Evolutionary conservation across 2,329 filamentous ascomycete species (phyloP).

Genomic region (Pseudogymnoascus sp.): DNA sequence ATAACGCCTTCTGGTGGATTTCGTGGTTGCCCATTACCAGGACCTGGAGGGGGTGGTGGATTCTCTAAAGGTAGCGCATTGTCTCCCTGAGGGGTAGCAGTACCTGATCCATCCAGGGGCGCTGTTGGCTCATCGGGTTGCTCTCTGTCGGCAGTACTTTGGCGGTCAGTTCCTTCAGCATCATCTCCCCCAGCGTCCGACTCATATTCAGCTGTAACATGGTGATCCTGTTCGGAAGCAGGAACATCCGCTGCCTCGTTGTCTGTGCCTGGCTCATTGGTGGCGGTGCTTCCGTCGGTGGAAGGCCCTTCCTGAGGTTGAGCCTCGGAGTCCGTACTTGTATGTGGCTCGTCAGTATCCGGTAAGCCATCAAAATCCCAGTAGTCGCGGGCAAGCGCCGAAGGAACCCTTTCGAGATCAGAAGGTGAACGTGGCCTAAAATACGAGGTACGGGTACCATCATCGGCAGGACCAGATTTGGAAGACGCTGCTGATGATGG

Average conservation of each 20-base stretch:
- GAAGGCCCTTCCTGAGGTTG: not conserved
- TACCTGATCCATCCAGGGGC: not conserved
- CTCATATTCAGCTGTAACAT: not conserved
- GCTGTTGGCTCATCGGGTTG: not conserved
- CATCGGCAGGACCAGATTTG: not conserved
- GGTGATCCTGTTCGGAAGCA: not conserved
- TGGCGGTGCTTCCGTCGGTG: not conserved
- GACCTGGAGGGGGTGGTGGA: not conserved
- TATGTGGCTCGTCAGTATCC: not conserved
- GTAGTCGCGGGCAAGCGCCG: not conserved
- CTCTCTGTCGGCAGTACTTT: not conserved
- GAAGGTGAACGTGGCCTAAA: not conserved
- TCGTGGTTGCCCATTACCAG: conserved; percentile 8
- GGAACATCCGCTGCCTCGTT: not conserved
- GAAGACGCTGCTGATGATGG: not conserved
- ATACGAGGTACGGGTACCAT: not conserved
- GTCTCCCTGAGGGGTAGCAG: not conserved
- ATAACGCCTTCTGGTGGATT: conserved; percentile 31
- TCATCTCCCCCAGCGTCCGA: not conserved
- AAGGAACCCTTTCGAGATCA: not conserved
- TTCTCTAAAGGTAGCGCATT: not conserved
- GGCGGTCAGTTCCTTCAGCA: not conserved
- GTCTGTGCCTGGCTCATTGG: not conserved
- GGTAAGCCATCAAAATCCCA: not conserved
- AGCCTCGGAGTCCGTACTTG: not conserved